Evolutionary conservation across 164 flowering plant genomes (phyloP), one percentile per base, ranked within the genome.

Genomic region (Macadamia integrifolia): DNA sequence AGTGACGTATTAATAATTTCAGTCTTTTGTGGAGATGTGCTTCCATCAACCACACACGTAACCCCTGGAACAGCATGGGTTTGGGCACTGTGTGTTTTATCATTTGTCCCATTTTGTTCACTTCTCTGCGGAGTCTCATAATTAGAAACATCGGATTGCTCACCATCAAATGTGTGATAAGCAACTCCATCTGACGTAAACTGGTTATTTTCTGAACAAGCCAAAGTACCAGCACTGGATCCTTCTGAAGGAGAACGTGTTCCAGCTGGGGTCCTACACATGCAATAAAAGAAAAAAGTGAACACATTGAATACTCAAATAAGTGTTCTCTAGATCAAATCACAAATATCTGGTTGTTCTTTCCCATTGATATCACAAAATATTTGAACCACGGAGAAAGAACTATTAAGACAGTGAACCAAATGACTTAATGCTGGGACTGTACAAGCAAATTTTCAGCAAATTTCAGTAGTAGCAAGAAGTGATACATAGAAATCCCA

Each of bases 21-120:
- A 1, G 61, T 65, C 72, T 42, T 72, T 48, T 67, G 71, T 30
- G 44, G 58, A 53, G 78, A 70, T 60, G 71, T 29, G 55, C 31
- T 28, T 73, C 78, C 87, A 73, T 86, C 88, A 78, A 83, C 70
- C 48, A 83, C 50, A 72, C 66, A 67, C 40, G 87, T 69, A 73
- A 71, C 84, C 55, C 79, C 88, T 66, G 88, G 75, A 73, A 81
- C 79, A 64, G 78, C 84, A 64, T 76, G 77, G 62, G 80, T 79
- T 70, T 85, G 74, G 61, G 87, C 82, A 53, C 84, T 66, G 58
- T 83, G 85, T 13, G 77, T 79, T 65, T 72, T 79, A 66, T 78
- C 86, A 74, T 73, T 75, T 30, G 70, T 58, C 63, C 72, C 77
- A 64, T 79, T 79, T 43, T 69, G 68, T 50, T 61, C 68, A 72